Conservation (phyloP, 352 stramenopile species). For the Discostella stelligera region DNA sequence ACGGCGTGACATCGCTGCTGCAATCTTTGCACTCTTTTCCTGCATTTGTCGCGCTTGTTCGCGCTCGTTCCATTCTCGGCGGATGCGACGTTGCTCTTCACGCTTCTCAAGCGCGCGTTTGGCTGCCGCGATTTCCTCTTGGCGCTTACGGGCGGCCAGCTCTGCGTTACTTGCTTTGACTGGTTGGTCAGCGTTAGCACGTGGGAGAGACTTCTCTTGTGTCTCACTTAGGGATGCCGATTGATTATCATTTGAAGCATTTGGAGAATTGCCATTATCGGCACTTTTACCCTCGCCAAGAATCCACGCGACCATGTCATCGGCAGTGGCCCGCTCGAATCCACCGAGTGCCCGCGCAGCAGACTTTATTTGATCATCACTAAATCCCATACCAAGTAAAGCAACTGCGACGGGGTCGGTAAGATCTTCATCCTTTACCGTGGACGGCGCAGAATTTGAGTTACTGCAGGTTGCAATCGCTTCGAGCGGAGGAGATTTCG, state of each 20-base stretch:
- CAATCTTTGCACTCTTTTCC: slow-evolving; percentile 46
- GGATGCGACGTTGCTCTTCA: slow-evolving; percentile 72
- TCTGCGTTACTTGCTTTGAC: slow-evolving; percentile 17
- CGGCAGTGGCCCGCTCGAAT: slow-evolving; percentile 64
- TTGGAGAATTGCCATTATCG: slow-evolving; percentile 13
- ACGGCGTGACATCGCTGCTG: slow-evolving; percentile 32
- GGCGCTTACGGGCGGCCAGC: slow-evolving; percentile 41
- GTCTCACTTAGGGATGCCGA: slow-evolving; percentile 24
- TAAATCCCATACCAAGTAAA: slow-evolving; percentile 79
- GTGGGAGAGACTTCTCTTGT: slow-evolving; percentile 24
- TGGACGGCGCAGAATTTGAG: slow-evolving; percentile 16
- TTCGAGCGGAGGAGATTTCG: slow-evolving; percentile 7
- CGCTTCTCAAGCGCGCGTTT: slow-evolving; percentile 61
- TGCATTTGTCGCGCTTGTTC: slow-evolving; percentile 63
- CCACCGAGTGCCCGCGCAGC: slow-evolving; percentile 73
- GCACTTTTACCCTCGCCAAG: slow-evolving; percentile 44
- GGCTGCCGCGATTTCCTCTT: slow-evolving; percentile 48
- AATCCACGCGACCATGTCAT: slow-evolving; percentile 82
- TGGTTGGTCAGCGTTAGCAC: slow-evolving; percentile 5
- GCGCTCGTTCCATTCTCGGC: slow-evolving; percentile 78
- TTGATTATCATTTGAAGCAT: slow-evolving; percentile 7
- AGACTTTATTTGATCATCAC: slow-evolving; percentile 64
- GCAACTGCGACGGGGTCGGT: slow-evolving; percentile 67
- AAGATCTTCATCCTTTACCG: slow-evolving; percentile 28
- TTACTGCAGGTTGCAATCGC: slow-evolving; percentile 1